Evolutionary conservation across 2,329 filamentous ascomycete species (phyloP), one percentile per base, ranked within the genome.

Genomic region (Colletotrichum simmondsii): DNA sequence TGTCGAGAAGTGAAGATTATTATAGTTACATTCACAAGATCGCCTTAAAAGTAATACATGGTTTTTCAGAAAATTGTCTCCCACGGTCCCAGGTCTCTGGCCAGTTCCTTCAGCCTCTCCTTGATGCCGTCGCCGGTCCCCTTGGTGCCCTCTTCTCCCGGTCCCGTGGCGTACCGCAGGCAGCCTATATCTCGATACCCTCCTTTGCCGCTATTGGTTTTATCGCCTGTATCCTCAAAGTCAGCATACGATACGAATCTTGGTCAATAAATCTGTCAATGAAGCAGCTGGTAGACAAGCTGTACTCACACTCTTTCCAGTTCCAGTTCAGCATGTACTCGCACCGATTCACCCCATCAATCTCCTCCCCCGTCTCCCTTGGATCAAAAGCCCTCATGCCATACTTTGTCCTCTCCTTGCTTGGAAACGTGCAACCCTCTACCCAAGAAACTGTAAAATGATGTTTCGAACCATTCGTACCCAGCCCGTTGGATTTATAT

Each of bases 251-350:
- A 10, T n/a, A 4, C 12, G 2, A n/a, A n/a, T 57, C 6, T n/a
- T 16, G 14, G 8, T n/a, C 8, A 12, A 26, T 16, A 10, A n/a
- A 11, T 3, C 4, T 12, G n/a, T 14, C 30, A 65, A 35, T 32
- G 4, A 26, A 32, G 16, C 2, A 49, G 42, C 42, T n/a, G 7
- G 16, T 19, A 8, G 26, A 28, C 26, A 5, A 32, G 26, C 3
- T 57, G 28, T 35, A 65, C 67, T 65, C 16, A 69, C 60, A 69
- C 0, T 16, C 16, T 6, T 58, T 30, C 67, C 67, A 65, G 12
- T 58, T 69, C n/a, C 22, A 35, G 12, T 4, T 3, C 1, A 59
- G 5, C 2, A 65, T 3, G n/a, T 14, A 14, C 26, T n/a, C 49
- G 8, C 60, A 69, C 60, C 60, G 28, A 10, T 56, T 56, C 14